Percentiles rank a stretch among this genome's conserved stretches.
Evolutionary conservation across 768 basidiomycete genomes (phyloP).

Genomic region (Cystobasidium tubakii): DNA sequence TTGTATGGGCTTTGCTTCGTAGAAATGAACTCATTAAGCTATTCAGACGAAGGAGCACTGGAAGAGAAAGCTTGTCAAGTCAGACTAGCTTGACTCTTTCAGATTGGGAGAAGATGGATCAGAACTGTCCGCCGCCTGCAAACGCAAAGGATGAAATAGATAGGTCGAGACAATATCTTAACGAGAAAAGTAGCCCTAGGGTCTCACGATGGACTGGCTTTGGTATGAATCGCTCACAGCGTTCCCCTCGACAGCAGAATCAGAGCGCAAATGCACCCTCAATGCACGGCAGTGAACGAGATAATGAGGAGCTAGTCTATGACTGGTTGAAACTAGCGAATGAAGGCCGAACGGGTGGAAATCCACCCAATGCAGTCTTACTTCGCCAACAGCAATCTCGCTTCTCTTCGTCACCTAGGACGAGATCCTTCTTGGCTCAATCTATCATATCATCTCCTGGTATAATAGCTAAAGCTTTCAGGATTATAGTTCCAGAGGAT

Average conservation of each 20-base stretch:
- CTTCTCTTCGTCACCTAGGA: not conserved
- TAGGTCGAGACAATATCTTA: too few relatives aligned
- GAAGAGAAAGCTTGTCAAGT: not conserved
- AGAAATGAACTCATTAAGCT: not conserved
- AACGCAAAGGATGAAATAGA: not conserved
- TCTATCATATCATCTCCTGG: not conserved
- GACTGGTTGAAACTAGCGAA: not conserved
- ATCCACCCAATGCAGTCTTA: conserved; percentile 56
- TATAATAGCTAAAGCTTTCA: conserved; percentile 6
- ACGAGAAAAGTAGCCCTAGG: not conserved
- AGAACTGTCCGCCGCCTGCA: not conserved
- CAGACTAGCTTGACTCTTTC: not conserved
- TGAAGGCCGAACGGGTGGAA: not conserved
- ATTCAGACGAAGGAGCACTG: not conserved
- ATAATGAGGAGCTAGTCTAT: not conserved
- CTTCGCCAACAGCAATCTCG: conserved; percentile 55
- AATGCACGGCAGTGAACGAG: not conserved
- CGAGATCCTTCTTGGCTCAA: not conserved
- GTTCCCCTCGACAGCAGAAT: not conserved
- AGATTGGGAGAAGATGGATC: not conserved
- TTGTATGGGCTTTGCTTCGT: not conserved
- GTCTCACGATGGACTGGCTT: not conserved
- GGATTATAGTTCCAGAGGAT: not conserved
- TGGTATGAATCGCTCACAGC: not conserved
- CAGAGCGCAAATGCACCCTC: not conserved